Evolutionary conservation across 306 rosid species (phyloP), one percentile per base, ranked within the genome.

Genomic region (Datisca glomerata): DNA sequence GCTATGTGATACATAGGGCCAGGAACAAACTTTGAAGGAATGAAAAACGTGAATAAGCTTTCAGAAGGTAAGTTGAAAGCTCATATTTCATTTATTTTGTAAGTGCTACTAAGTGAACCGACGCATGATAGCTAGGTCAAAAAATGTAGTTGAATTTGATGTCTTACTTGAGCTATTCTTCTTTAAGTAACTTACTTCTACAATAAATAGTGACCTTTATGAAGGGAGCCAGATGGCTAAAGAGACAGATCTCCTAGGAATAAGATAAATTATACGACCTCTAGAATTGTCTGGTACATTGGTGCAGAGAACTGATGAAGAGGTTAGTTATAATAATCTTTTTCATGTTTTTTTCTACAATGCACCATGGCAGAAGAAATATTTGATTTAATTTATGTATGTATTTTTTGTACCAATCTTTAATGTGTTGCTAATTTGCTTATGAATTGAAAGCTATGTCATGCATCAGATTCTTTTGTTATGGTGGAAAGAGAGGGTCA

Each of bases 401-500:
- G n/a, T n/a, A n/a, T n/a, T n/a, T n/a, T n/a, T n/a, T n/a, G n/a
- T n/a, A n/a, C n/a, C n/a, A n/a, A n/a, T n/a, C n/a, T n/a, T n/a
- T n/a, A n/a, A n/a, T n/a, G n/a, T n/a, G n/a, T n/a, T n/a, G n/a
- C 39, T 12, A 18, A 24, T 18, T 42, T 14, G 18, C n/a, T n/a
- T n/a, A n/a, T n/a, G n/a, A n/a, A n/a, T n/a, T n/a, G n/a, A 32
- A 27, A 91, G 98, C 63, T 91, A 61, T 75, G 51, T 48, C 55
- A 57, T 59, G 23, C 84, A 7, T 25, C 84, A 75, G 67, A 78
- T 49, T 69, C 75, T 8, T 80, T 75, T 9, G 12, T 68, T 21
- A 85, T 91, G 42, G 73, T 91, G 61, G 96, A 84, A 68, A 73
- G 98, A 73, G 98, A 91, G 68, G 98, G 98, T 45, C 94, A 91